Percentiles rank a stretch among this genome's conserved stretches.
These are phyloP conservation scores for Rhynchosporium secalis DNA, from an alignment of 2,329 filamentous ascomycete species.

Conservation along the genomic window DNA sequence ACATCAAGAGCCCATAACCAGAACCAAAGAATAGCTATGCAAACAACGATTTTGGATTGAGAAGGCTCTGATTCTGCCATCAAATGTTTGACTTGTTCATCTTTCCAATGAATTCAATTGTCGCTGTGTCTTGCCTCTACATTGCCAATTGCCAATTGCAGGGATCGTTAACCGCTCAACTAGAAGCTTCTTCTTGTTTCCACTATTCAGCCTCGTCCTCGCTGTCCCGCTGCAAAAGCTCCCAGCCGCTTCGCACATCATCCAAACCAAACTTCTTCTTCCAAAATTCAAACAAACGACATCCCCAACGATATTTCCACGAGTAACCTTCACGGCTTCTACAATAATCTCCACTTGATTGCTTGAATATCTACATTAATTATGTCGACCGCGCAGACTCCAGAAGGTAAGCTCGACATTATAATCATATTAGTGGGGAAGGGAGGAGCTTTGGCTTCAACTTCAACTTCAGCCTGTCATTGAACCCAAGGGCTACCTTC, in stretches of 20 bases:
- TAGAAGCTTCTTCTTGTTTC: conserved; percentile 1
- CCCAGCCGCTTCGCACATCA: conserved; percentile 8
- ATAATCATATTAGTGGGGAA: neutral
- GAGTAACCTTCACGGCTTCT: conserved; percentile 2
- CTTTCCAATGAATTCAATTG: neutral
- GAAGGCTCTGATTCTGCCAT: neutral
- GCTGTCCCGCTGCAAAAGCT: conserved; percentile 3
- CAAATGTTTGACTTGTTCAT: neutral
- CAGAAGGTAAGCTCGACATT: conserved; percentile 36
- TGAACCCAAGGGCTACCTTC: conserved; percentile 16
- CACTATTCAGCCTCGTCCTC: neutral
- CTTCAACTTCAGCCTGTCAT: conserved; percentile 13
- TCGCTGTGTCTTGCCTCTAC: neutral
- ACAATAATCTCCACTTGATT: conserved; percentile 2
- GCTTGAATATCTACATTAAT: conserved; percentile 14
- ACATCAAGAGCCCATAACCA: neutral
- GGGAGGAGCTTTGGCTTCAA: neutral
- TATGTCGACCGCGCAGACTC: conserved; percentile 34
- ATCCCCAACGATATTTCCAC: neutral
- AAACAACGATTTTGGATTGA: neutral
- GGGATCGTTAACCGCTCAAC: conserved; percentile 9
- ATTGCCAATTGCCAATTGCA: neutral
- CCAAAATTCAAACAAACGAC: neutral
- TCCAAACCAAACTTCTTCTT: neutral
- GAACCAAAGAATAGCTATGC: neutral